Evolutionary conservation across 441 rosid genomes (phyloP), one percentile per base, ranked within the genome.

Genomic region (Pelargonium cotyledonis): DNA sequence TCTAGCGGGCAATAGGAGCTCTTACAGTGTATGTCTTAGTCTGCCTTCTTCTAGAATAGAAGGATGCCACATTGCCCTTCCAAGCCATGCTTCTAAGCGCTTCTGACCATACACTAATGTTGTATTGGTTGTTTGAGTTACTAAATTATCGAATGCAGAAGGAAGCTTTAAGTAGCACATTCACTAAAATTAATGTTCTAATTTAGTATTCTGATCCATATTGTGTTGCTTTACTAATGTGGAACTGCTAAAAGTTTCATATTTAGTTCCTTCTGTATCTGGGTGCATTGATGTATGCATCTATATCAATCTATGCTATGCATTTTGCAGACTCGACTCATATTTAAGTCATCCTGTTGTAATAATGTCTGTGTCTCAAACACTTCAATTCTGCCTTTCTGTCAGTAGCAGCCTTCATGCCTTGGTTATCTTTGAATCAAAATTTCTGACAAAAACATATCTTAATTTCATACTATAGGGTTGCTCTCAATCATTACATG

Each of bases 401-500:
- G 38, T 60, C 10, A 14, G 46, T 63, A 63, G 41, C 23, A 31
- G 43, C 15, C 5, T 19, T 4, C 6, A 9, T 41, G 38, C 40
- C 12, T 21, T 15, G 44, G 4, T 16, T 64, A 15, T 53, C 31
- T 47, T 40, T n/a, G 29, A 65, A 51, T 47, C 38, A 66, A 40
- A 6, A 47, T 60, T 58, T 70, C 63, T 47, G 55, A 65, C 53
- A 57, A 19, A 23, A 73, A 67, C 67, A 51, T 58, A 64, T 43
- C 71, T 70, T 69, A 44, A 65, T 64, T 70, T 82, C 38, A 61
- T 68, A 68, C 40, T 83, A 80, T 76, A 96, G 99, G 92, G 85
- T 46, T 93, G 96, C 77, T 88, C 97, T 46, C 99, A 96, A 82
- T 96, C 99, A 53, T 91, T 92, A 46, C 97, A 96, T 79, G 75